These are phyloP conservation scores for Poterioochromonas sp. DNA, from an alignment of 352 stramenopile species.

Conservation along the genomic window DNA sequence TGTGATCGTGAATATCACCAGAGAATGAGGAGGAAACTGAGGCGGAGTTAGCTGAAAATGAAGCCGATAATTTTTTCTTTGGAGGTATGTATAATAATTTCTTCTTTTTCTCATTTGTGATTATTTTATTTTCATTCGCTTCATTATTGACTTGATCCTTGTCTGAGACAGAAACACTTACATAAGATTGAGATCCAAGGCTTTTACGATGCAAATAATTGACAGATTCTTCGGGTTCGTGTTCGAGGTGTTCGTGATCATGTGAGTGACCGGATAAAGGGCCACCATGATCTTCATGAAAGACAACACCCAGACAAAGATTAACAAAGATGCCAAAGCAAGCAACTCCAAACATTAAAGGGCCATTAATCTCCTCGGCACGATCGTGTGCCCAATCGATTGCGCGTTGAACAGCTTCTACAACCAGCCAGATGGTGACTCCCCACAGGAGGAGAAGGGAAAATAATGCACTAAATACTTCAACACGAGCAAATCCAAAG, in stretches of 20 bases:
- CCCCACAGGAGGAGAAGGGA: slow-evolving; percentile 83
- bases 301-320: slow-evolving; percentile 36
- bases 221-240: slow-evolving; percentile 39
- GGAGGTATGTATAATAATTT: no score
- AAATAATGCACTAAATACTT: slow-evolving; percentile 85
- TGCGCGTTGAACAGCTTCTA: slow-evolving; percentile 78
- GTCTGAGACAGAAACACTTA: no score
- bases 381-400: slow-evolving; percentile 54
- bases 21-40: not conserved
- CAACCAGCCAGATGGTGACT: slow-evolving; percentile 81
- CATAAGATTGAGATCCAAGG: no score
- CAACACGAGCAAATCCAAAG: slow-evolving; percentile 84
- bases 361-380: slow-evolving; percentile 71
- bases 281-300: slow-evolving; percentile 44
- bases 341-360: slow-evolving; percentile 89
- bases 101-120: not conserved
- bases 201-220: no score
- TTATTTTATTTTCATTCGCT: not conserved
- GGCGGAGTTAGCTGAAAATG: not conserved
- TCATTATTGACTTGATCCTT: slow-evolving; percentile 35
- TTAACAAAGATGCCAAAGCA: slow-evolving; percentile 34
- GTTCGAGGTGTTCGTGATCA: slow-evolving; percentile 37
- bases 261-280: slow-evolving; percentile 27
- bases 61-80: no score
- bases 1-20: slow-evolving; percentile 40